These are phyloP conservation scores for Aspergillus arachidicola DNA, from an alignment of 2,329 filamentous ascomycete species.

Conservation along the genomic window DNA sequence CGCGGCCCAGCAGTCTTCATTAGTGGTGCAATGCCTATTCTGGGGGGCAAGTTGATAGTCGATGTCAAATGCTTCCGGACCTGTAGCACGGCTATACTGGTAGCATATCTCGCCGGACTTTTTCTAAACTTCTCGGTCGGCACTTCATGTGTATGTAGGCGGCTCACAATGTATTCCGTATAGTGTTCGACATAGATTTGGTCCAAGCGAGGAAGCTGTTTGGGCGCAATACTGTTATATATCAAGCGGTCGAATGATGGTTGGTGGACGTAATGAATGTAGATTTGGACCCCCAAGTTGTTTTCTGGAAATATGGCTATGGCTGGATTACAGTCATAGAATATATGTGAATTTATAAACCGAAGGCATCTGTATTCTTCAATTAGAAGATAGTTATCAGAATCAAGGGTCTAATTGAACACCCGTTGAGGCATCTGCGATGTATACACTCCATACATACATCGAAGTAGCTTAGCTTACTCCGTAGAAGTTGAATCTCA, in stretches of 20 bases:
- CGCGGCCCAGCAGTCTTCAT: conserved; percentile 45
- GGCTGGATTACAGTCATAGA: conserved; percentile 13
- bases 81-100: conserved; percentile 42
- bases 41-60: conserved; percentile 48
- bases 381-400: neutral
- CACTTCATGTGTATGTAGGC: conserved; percentile 46
- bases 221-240: conserved; percentile 44
- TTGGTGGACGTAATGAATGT: conserved; percentile 27
- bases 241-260: conserved; percentile 34
- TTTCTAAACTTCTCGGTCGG: conserved; percentile 43
- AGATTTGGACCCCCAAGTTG: conserved; percentile 23
- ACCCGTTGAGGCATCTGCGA: neutral
- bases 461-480: neutral
- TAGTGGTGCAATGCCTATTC: conserved; percentile 39
- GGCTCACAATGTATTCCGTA: conserved; percentile 46
- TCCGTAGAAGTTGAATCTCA: neutral
- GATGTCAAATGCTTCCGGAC: conserved; percentile 45
- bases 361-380: neutral
- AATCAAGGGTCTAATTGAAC: neutral
- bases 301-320: neutral
- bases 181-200: conserved; percentile 46
- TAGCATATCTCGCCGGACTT: conserved; percentile 42
- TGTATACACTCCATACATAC: neutral
- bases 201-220: conserved; percentile 43
- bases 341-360: neutral